A percentile compares a stretch with the other conserved stretches of the same genome.
Conservation (phyloP, 305 asterid genomes). For the Solanum aculeatissimum region DNA sequence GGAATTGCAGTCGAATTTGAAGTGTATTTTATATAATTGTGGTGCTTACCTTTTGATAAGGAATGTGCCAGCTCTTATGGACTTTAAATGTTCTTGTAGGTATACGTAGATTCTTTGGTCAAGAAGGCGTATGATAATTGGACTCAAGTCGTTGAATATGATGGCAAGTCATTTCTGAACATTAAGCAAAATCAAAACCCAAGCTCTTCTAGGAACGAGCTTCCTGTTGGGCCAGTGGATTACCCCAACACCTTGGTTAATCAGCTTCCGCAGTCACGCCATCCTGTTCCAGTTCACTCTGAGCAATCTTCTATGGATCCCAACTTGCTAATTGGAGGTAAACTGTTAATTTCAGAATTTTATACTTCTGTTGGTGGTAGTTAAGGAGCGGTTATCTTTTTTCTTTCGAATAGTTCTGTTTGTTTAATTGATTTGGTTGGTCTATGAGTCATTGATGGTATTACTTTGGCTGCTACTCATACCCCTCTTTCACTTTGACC, state of each 20-base stretch:
- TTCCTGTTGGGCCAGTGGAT: constrained; percentile 41
- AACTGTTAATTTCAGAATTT: neutral
- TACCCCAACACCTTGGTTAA: constrained; percentile 48
- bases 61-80: neutral
- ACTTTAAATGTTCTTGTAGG: constrained; percentile 29
- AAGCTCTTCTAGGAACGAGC: constrained; percentile 29
- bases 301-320: constrained; percentile 49
- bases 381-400: neutral
- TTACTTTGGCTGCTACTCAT: neutral
- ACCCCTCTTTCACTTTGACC: neutral
- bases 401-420: neutral
- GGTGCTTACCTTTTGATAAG: neutral
- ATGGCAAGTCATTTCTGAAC: constrained; percentile 74
- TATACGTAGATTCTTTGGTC: constrained; percentile 71
- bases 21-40: neutral
- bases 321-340: constrained; percentile 60
- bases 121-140: constrained; percentile 94
- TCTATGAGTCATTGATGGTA: neutral
- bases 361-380: neutral
- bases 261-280: constrained; percentile 44
- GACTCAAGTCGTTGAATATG: constrained; percentile 88
- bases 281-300: constrained; percentile 32
- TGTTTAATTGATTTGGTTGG: neutral
- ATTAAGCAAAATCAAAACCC: constrained; percentile 52
- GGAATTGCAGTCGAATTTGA: neutral